These are phyloP conservation scores for Fusarium subglutinans DNA, from an alignment of 2,329 filamentous ascomycete genomes.

Conservation along the genomic window DNA sequence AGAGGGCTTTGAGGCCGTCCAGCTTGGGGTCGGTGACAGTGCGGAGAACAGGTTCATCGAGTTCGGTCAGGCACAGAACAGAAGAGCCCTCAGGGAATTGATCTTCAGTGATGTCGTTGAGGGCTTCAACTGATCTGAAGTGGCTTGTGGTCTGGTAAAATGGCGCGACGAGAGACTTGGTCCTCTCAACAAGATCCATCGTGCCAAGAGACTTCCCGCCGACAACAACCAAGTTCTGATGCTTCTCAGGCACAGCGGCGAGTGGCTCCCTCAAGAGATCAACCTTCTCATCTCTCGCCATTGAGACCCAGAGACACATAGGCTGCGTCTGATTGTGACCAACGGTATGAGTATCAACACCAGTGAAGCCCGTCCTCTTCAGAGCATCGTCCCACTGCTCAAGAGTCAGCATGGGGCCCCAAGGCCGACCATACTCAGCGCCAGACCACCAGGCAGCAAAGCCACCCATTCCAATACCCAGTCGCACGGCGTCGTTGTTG, in stretches of 20 bases:
- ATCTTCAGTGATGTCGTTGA: neutral
- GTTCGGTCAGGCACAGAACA: neutral
- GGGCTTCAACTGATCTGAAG: neutral
- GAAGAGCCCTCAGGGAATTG: neutral
- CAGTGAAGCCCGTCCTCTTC: constrained; percentile 6
- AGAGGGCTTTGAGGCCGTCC: neutral
- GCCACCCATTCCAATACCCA: neutral
- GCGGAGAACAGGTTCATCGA: neutral
- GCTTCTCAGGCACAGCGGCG: neutral
- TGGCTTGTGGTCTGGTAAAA: neutral
- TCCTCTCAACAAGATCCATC: neutral
- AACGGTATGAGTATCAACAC: constrained; percentile 11
- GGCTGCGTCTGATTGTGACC: constrained; percentile 4
- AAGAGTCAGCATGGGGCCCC: constrained; percentile 4
- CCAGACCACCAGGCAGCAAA: constrained; percentile 26
- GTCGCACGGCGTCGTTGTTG: neutral
- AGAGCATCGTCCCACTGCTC: constrained; percentile 20
- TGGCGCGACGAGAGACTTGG: neutral
- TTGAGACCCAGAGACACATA: constrained; percentile 3
- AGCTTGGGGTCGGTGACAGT: neutral
- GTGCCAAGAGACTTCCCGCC: neutral
- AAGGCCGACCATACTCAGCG: constrained; percentile 1
- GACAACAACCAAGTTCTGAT: neutral
- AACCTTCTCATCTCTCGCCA: neutral
- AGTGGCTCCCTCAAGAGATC: neutral